Conservation (phyloP, 768 basidiomycete genomes). For the Dentipellis sp. region DNA sequence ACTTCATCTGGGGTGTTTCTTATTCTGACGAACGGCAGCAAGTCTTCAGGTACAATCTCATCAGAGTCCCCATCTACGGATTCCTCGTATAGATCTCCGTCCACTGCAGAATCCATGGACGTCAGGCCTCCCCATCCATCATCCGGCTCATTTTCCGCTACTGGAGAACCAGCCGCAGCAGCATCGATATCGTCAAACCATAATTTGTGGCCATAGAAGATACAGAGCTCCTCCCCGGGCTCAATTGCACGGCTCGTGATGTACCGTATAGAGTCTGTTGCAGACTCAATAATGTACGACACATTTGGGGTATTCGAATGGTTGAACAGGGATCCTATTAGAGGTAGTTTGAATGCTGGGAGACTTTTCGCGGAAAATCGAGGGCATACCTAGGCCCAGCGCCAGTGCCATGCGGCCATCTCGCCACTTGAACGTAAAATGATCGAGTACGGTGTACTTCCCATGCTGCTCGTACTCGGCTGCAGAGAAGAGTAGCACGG, state of each 20-base stretch:
- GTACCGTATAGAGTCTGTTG: slow-evolving; percentile 54
- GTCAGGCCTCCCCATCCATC: slow-evolving; percentile 41
- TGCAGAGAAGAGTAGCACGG: slow-evolving; percentile 67
- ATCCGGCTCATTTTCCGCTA: slow-evolving; percentile 16
- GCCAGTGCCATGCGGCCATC: slow-evolving; percentile 58
- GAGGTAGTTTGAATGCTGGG: neutral
- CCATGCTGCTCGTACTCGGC: slow-evolving; percentile 65
- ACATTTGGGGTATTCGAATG: slow-evolving; percentile 66
- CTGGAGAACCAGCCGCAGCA: neutral
- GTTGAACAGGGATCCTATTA: slow-evolving; percentile 75
- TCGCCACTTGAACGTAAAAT: slow-evolving; percentile 71
- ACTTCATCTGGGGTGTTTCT: slow-evolving; percentile 46
- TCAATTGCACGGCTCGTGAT: slow-evolving; percentile 43
- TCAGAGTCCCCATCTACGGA: slow-evolving; percentile 21
- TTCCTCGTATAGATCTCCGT: neutral
- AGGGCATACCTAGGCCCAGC: slow-evolving; percentile 7
- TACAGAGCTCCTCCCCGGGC: slow-evolving; percentile 66
- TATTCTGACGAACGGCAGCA: slow-evolving; percentile 58
- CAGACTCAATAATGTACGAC: slow-evolving; percentile 45
- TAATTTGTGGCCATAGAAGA: slow-evolving; percentile 63
- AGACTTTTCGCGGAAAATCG: neutral
- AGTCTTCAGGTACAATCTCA: slow-evolving; percentile 43
- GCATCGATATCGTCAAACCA: slow-evolving; percentile 47
- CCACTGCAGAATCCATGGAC: slow-evolving; percentile 15
- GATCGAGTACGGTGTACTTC: slow-evolving; percentile 55